Conservation (phyloP, 75 land plant genomes). For the Pinus tabuliformis region DNA sequence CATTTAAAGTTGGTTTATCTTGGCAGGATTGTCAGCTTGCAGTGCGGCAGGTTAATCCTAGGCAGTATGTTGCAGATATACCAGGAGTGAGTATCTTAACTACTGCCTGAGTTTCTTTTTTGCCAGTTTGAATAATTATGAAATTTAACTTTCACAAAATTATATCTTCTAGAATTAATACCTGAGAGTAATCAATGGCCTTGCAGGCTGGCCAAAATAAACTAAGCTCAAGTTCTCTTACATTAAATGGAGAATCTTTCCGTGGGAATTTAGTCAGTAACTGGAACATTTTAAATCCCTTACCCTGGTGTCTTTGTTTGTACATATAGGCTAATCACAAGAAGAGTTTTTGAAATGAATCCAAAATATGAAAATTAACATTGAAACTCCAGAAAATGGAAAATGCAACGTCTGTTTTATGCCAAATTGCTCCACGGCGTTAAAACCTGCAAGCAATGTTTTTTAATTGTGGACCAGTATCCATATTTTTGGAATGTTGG, state of each 20-base stretch:
- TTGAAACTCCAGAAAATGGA: background rate
- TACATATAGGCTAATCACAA: too few relatives aligned
- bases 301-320: too few relatives aligned
- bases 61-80: slow-evolving; percentile 95
- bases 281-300: too few relatives aligned
- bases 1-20: slow-evolving; percentile 1
- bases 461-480: background rate
- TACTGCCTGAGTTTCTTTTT: too few relatives aligned
- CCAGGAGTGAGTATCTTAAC: slow-evolving; percentile 53
- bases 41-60: slow-evolving; percentile 90
- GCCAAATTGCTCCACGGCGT: background rate
- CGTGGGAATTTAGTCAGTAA: too few relatives aligned
- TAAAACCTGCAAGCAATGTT: background rate
- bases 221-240: too few relatives aligned
- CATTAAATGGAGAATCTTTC: background rate
- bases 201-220: too few relatives aligned
- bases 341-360: too few relatives aligned
- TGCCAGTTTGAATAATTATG: too few relatives aligned
- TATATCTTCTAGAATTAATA: too few relatives aligned
- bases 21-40: slow-evolving; percentile 84
- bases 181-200: too few relatives aligned
- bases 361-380: background rate
- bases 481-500: background rate
- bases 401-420: background rate
- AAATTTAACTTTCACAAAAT: background rate